A percentile compares a stretch with the other conserved stretches of the same genome.
These are phyloP conservation scores for Epicoccum nigrum DNA, from an alignment of 2,329 filamentous ascomycete genomes.

Conservation along the genomic window DNA sequence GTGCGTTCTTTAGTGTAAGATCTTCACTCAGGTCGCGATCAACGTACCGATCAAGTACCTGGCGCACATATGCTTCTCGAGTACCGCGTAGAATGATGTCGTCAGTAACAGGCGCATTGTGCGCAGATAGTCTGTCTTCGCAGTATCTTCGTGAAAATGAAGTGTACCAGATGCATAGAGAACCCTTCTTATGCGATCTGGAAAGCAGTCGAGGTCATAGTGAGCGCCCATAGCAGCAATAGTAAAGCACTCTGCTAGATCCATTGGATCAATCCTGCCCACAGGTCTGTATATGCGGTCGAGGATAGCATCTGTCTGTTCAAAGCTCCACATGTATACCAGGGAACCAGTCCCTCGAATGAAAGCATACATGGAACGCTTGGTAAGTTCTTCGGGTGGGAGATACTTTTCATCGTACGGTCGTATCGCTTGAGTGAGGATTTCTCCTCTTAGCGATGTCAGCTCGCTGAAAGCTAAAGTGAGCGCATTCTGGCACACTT, in stretches of 20 bases:
- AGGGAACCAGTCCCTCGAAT: slow-evolving; percentile 45
- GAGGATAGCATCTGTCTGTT: slow-evolving; percentile 41
- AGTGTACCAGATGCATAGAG: slow-evolving; percentile 45
- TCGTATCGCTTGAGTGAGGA: slow-evolving; percentile 30
- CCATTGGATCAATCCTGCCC: slow-evolving; percentile 37
- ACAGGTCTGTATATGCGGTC: slow-evolving; percentile 43
- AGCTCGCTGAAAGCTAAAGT: slow-evolving; percentile 46
- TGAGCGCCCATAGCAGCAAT: slow-evolving; percentile 47
- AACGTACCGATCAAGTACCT: slow-evolving; percentile 45
- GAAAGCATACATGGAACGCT: slow-evolving; percentile 44
- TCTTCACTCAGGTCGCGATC: too few species aligned
- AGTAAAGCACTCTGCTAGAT: slow-evolving; percentile 45
- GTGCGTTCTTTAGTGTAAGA: slow-evolving; percentile 4
- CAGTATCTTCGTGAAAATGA: slow-evolving; percentile 42
- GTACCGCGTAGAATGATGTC: slow-evolving; percentile 44
- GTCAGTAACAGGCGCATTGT: slow-evolving; percentile 46
- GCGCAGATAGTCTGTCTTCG: slow-evolving; percentile 38
- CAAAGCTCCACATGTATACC: slow-evolving; percentile 44
- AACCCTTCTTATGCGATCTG: slow-evolving; percentile 37
- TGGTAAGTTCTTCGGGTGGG: slow-evolving; percentile 37
- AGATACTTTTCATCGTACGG: slow-evolving; percentile 37
- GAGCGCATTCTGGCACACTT: slow-evolving; percentile 43
- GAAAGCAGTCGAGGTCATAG: slow-evolving; percentile 45
- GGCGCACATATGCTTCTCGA: slow-evolving; percentile 49
- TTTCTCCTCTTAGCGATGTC: slow-evolving; percentile 39